A percentile compares a stretch with the other conserved stretches of the same genome.
Conservation (phyloP, 2,329 filamentous ascomycete species). For the Lasiodiplodia theobromae region DNA sequence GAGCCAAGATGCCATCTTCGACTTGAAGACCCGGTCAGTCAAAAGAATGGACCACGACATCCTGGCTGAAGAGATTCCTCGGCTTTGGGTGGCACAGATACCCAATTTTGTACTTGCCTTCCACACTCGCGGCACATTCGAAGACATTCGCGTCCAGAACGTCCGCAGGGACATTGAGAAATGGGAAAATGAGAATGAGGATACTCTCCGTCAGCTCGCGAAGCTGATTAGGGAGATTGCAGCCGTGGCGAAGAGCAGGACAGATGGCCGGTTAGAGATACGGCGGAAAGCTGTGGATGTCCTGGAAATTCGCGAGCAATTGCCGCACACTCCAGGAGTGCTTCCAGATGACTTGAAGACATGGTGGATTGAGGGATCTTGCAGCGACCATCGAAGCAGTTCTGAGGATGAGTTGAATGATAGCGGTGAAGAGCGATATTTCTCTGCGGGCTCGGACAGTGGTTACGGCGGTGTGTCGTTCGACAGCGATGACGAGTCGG, state of each 20-base stretch:
- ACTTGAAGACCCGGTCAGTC: conserved; percentile 59
- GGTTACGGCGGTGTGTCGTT: conserved; percentile 29
- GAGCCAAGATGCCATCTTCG: conserved; percentile 57
- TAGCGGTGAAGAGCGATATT: conserved; percentile 8
- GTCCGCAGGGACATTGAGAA: conserved; percentile 44
- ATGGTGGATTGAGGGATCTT: not conserved
- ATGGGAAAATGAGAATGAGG: conserved; percentile 54
- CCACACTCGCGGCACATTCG: conserved; percentile 54
- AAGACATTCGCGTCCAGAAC: conserved; percentile 50
- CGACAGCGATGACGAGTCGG: conserved; percentile 36
- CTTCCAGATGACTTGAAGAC: conserved; percentile 13
- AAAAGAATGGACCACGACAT: conserved; percentile 41
- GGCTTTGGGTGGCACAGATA: conserved; percentile 60
- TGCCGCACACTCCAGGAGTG: conserved; percentile 22
- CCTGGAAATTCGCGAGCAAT: conserved; percentile 48
- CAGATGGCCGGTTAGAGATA: conserved; percentile 42
- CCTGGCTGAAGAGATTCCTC: conserved; percentile 52
- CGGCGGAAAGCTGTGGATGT: conserved; percentile 39
- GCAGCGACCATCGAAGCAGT: not conserved
- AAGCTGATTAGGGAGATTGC: conserved; percentile 43
- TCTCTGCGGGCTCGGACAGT: conserved; percentile 9
- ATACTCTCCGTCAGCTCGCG: conserved; percentile 38
- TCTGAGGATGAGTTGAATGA: not conserved
- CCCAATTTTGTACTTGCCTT: conserved; percentile 61
- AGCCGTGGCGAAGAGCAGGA: conserved; percentile 35